Percentiles rank a stretch among this genome's conserved stretches.
phyloP scores from a whole-genome alignment of 2,329 filamentous ascomycete genomes.

The Apiospora aurea region DNA sequence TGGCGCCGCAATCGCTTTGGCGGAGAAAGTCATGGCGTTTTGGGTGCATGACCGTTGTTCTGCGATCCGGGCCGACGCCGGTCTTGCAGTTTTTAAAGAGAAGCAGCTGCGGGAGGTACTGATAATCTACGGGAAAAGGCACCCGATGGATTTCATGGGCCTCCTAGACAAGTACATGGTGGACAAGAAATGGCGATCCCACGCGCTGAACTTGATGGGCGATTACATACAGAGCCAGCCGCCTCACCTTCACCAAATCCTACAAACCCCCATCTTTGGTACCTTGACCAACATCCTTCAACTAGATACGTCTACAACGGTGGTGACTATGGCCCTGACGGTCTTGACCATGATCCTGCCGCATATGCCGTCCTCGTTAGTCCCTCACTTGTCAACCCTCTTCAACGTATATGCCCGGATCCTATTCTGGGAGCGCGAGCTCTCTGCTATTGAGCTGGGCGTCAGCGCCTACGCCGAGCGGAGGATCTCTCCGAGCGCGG shows the following conservation, averaged over 20 bases:
- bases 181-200: constrained; percentile 68
- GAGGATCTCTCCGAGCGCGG: constrained; percentile 40
- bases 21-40: constrained; percentile 59
- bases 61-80: constrained; percentile 46
- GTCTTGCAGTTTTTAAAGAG: constrained; percentile 53
- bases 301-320: constrained; percentile 77
- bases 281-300: constrained; percentile 78
- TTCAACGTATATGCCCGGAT: constrained; percentile 84
- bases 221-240: constrained; percentile 78
- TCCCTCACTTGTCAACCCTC: constrained; percentile 72
- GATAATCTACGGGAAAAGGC: constrained; percentile 70
- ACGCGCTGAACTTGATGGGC: constrained; percentile 71
- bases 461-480: constrained; percentile 49
- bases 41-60: constrained; percentile 60
- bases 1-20: constrained; percentile 46
- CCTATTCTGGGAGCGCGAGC: constrained; percentile 76
- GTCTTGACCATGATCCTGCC: constrained; percentile 83
- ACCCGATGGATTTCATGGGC: constrained; percentile 74
- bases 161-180: constrained; percentile 71
- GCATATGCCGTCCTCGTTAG: constrained; percentile 77
- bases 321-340: constrained; percentile 77
- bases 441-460: constrained; percentile 48
- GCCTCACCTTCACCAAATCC: constrained; percentile 78
- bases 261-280: constrained; percentile 75
- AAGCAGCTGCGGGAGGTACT: constrained; percentile 59